These are phyloP conservation scores for Septoria linicola DNA, from an alignment of 2,329 filamentous ascomycete genomes.

Conservation along the genomic window DNA sequence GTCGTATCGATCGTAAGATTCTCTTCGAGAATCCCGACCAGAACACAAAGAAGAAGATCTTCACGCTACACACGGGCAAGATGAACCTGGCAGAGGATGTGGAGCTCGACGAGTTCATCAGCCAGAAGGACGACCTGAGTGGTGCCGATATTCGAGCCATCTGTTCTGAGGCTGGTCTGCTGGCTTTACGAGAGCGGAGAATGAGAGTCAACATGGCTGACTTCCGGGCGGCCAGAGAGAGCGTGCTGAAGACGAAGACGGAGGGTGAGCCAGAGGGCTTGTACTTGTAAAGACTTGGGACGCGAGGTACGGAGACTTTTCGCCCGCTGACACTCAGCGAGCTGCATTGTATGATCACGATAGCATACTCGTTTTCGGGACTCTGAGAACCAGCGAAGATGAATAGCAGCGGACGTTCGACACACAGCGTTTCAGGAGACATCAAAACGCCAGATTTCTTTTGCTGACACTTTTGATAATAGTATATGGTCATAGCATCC, in stretches of 20 bases:
- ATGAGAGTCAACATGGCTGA: constrained; percentile 99
- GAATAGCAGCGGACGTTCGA: too few species aligned
- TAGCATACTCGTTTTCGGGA: too few species aligned
- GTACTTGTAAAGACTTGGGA: constrained; percentile 84
- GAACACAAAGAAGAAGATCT: constrained; percentile 97
- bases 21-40: constrained; percentile 73
- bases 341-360: too few species aligned
- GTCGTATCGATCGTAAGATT: constrained; percentile 98
- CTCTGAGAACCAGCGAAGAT: too few species aligned
- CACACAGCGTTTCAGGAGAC: too few species aligned
- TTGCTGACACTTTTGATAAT: too few species aligned
- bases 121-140: constrained; percentile 94
- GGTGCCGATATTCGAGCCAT: constrained; percentile 99
- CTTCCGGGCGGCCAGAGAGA: constrained; percentile 87
- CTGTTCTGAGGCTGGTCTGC: constrained; percentile 91
- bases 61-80: constrained; percentile 95
- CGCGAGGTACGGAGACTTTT: too few species aligned
- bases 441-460: too few species aligned
- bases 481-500: too few species aligned
- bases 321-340: too few species aligned
- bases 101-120: constrained; percentile 98
- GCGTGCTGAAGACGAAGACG: constrained; percentile 96
- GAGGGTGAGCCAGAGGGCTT: constrained; percentile 97
- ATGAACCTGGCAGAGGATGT: constrained; percentile 96
- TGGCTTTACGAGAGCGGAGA: constrained; percentile 88